Evolutionary conservation across 306 rosid species (phyloP), one percentile per base, ranked within the genome.

Genomic region (Cicer chorassanicum): DNA sequence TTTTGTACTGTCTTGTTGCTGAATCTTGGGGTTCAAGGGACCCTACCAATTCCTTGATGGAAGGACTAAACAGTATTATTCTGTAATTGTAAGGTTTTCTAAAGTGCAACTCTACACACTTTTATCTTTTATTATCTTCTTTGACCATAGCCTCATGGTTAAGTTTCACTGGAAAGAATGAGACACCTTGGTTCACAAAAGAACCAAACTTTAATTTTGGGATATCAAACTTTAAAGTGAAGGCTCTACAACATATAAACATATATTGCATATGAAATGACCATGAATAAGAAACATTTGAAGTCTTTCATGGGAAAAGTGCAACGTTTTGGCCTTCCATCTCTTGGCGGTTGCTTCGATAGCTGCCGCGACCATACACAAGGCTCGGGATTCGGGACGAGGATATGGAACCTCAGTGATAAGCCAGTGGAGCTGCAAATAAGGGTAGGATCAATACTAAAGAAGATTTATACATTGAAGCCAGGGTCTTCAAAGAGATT

Each of bases 321-420:
- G 87, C 83, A 84, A 8, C 73, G 86, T 8, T 68, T 89, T 13
- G 77, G 69, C 4, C 76, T 88, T 57, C 75, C 81, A 14, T 85
- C 88, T 40, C 74, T 84, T 7, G 90, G 96, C 0, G 91, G 96
- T 0, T 94, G 97, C 86, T 87, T 94, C 38, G 97, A 88, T 65
- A 82, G 96, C 8, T 91, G 91, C 73, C 79, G 91, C 6, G 97
- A 90, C 70, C 96, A 85, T 54, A 70, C 82, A 10, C 90, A 69
- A 48, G 85, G 83, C 12, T 86, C 97, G 0, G 94, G 97, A 16
- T 41, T 72, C 0, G 98, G 97, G 21, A 94, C 98, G 0, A 87
- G 97, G 83, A 86, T 94, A 67, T 94, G 98, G 98, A 94, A 94
- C 81, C 88, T 84, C 16, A 87, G 93, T 65, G 98, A 91, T 82